phyloP scores from a whole-genome alignment of 2,329 filamentous ascomycete genomes.

The Pseudocercospora crystallina region DNA sequence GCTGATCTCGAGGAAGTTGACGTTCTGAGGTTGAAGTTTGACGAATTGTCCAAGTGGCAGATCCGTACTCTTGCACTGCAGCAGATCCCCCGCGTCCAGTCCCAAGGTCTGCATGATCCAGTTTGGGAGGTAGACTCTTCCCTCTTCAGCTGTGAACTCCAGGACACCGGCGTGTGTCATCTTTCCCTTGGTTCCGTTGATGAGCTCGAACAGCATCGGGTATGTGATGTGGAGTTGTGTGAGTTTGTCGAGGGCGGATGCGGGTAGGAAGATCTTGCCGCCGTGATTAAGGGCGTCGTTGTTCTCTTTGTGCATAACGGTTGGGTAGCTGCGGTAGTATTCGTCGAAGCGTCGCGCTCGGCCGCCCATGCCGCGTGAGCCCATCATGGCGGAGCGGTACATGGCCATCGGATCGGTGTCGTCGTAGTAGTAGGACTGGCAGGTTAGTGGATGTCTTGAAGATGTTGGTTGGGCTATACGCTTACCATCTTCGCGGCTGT shows the following conservation, averaged over 20 bases:
- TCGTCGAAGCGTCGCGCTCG: constrained; percentile 84
- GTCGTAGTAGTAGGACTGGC: constrained; percentile 43
- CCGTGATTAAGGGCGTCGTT: constrained; percentile 83
- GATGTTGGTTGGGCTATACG: background rate
- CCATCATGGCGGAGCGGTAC: constrained; percentile 55
- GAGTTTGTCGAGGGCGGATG: constrained; percentile 93
- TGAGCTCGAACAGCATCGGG: constrained; percentile 93
- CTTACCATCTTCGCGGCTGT: constrained; percentile 3
- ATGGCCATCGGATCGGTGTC: constrained; percentile 56
- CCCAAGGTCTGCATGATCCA: constrained; percentile 96
- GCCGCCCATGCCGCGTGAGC: constrained; percentile 47
- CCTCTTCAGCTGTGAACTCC: constrained; percentile 97
- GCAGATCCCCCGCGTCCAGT: constrained; percentile 87
- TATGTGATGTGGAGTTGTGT: constrained; percentile 95
- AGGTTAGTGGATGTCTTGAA: background rate
- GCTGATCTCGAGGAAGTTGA: constrained; percentile 91
- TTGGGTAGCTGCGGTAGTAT: constrained; percentile 95
- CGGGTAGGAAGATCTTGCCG: constrained; percentile 96
- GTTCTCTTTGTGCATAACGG: constrained; percentile 89
- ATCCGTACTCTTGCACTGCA: constrained; percentile 93
- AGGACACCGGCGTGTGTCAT: constrained; percentile 92
- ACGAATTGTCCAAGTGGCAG: constrained; percentile 87
- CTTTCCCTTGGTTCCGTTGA: constrained; percentile 77
- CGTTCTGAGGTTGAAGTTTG: constrained; percentile 92
- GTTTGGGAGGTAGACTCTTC: constrained; percentile 90